A percentile compares a stretch with the other conserved stretches of the same genome.
phyloP scores from a whole-genome alignment of 345 rosid species.

The Jatropha curcas region DNA sequence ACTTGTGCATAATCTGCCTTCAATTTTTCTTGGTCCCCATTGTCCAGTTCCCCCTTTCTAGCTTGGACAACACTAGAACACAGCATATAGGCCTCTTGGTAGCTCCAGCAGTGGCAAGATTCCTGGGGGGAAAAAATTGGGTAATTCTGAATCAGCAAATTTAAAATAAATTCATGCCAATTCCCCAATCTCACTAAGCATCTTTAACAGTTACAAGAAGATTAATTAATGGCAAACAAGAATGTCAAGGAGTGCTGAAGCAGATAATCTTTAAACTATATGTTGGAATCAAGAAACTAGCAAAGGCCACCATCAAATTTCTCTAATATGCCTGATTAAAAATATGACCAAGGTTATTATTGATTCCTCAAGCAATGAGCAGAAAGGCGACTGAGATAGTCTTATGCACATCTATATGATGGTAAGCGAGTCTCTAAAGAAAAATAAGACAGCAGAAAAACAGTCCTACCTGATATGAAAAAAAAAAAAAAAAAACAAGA shows the following conservation, averaged over 20 bases:
- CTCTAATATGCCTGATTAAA: background rate
- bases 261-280: background rate
- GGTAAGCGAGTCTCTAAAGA: background rate
- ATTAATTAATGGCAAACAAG: background rate
- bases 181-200: slow-evolving; percentile 1
- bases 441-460: background rate
- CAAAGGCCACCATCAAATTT: background rate
- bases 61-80: slow-evolving; percentile 23
- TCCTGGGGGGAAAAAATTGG: background rate
- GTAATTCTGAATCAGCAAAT: background rate
- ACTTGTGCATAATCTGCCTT: slow-evolving; percentile 18
- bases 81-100: slow-evolving; percentile 22
- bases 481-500: background rate
- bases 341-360: background rate
- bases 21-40: slow-evolving; percentile 17
- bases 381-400: background rate
- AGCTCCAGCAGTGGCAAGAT: slow-evolving; percentile 22
- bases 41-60: slow-evolving; percentile 1
- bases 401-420: background rate
- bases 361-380: background rate
- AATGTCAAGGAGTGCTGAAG: background rate
- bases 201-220: background rate
- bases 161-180: background rate
- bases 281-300: background rate
- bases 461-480: background rate